Base-by-base conservation (phyloP, 192 early-diverging fungal species). In the Kappamyces sp. region DNA sequence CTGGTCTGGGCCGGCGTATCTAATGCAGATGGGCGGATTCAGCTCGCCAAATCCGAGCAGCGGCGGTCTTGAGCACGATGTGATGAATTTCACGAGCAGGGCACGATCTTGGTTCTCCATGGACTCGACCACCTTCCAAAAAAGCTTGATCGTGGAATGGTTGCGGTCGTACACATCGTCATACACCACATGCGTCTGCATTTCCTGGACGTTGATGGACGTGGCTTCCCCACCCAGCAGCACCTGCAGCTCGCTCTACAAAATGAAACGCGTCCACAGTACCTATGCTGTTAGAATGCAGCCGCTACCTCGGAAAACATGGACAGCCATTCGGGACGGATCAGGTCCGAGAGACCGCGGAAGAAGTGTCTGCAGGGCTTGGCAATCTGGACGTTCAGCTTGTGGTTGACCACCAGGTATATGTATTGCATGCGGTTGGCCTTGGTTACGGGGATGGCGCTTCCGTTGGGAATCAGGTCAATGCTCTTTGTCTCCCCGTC, bases 361-460 rank as follows among this genome's bases (percentile, higher is more conserved):
- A 95, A 86, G 54, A 98, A 98, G 8, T 91, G 91, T 12, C 69
- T 74, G 49, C 85, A 87, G 38, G 90, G 91, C 5, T 64, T 63
- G 3, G 80, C 73, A 49, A 95, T 89, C 69, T 89, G 83, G 38
- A 74, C 68, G 65, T 93, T 93, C 22, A 98, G 78, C 61, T 87
- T 84, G 68, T 88, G 93, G 69, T 93, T 83, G 2, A 91, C 88
- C n/a, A 92, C 73, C 9, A 86, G 69, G 60, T 91, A 88, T 15
- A 96, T 87, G 60, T 96, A 98, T 45, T 79, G 75, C 46, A 93
- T 84, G 12, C 89, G 74, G 73, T 96, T 98, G 36, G 84, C 77
- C 15, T 85, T 77, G 0, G 91, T 96, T 0, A 98, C 96, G 12
- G 80, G 71, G 42, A 88, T 79, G 29, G 80, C 64, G 37, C 81